Conservation (phyloP, 179 eudicot genomes). For the Beta corolliflora region DNA sequence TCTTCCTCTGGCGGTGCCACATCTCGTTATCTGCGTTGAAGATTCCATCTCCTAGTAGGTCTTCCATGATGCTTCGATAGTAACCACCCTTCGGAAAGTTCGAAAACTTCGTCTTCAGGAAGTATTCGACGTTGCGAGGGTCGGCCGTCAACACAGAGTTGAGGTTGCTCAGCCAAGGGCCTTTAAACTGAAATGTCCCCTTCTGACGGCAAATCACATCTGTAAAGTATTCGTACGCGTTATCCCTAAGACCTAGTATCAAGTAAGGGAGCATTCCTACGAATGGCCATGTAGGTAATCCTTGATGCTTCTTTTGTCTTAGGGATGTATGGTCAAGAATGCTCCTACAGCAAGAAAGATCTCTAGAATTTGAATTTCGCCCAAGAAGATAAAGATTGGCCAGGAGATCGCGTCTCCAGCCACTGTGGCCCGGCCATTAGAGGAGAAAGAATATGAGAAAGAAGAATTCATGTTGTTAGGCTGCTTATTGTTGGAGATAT, state of each 20-base stretch:
- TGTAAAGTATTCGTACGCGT: slow-evolving; percentile 80
- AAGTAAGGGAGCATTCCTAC: slow-evolving; percentile 91
- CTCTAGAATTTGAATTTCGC: slow-evolving; percentile 61
- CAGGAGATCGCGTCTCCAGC: neutral
- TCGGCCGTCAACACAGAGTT: slow-evolving; percentile 84
- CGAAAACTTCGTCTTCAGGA: slow-evolving; percentile 64
- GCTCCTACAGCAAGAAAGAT: slow-evolving; percentile 53
- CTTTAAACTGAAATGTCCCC: slow-evolving; percentile 72
- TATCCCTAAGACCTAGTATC: slow-evolving; percentile 44
- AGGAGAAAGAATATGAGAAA: neutral
- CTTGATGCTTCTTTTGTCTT: slow-evolving; percentile 54
- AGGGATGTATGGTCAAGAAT: slow-evolving; percentile 59
- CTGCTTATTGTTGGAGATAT: slow-evolving; percentile 27
- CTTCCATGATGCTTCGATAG: slow-evolving; percentile 55
- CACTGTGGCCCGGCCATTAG: slow-evolving; percentile 6
- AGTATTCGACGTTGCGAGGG: slow-evolving; percentile 78
- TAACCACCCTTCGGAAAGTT: slow-evolving; percentile 84
- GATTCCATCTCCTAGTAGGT: slow-evolving; percentile 88
- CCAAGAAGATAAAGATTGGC: slow-evolving; percentile 27
- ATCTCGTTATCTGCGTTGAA: slow-evolving; percentile 78
- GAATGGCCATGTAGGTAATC: slow-evolving; percentile 81
- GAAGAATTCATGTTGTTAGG: slow-evolving; percentile 24
- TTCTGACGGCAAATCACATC: slow-evolving; percentile 44
- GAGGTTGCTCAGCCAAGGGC: slow-evolving; percentile 73
- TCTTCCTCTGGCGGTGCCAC: slow-evolving; percentile 87